Evolutionary conservation across 1,284 basidiomycete genomes (phyloP).

Genomic region (Naganishia albida): DNA sequence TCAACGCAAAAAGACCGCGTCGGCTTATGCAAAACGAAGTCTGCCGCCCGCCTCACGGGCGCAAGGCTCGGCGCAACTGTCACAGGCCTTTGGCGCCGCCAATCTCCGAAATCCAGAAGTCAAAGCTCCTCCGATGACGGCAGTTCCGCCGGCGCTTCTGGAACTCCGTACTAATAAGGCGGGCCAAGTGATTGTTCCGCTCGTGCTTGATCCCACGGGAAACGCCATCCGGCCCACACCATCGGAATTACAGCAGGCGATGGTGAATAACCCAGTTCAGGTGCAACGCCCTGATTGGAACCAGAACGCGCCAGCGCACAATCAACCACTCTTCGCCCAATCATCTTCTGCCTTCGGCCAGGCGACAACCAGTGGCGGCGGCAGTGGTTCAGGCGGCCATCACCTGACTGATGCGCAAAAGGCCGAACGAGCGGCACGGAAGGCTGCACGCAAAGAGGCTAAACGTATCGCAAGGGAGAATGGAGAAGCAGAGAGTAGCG

Average conservation of each 20-base stretch:
- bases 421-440: conserved; percentile 35
- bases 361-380: not conserved
- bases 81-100: conserved; percentile 26
- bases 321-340: too few relatives aligned
- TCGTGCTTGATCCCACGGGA: conserved; percentile 5
- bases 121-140: conserved; percentile 14
- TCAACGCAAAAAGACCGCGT: conserved; percentile 16
- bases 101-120: conserved; percentile 21
- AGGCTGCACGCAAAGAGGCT: conserved; percentile 46
- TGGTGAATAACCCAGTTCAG: conserved; percentile 2
- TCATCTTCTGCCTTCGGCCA: not conserved
- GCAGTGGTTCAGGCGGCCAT: conserved; percentile 3
- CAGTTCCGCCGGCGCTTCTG: conserved; percentile 25
- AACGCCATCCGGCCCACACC: conserved; percentile 12
- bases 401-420: conserved; percentile 34
- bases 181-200: conserved; percentile 17
- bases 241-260: conserved; percentile 20
- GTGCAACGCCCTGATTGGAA: too few relatives aligned
- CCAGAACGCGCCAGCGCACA: too few relatives aligned
- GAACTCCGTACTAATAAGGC: conserved; percentile 15
- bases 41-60: conserved; percentile 5
- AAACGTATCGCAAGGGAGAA: conserved; percentile 37
- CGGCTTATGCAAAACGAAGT: conserved; percentile 21
- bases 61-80: conserved; percentile 1
- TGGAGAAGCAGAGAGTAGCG: conserved; percentile 32